A percentile compares a stretch with the other conserved stretches of the same genome.
Evolutionary conservation across 2,329 filamentous ascomycete species (phyloP).

Genomic region (Cytospora piceae): DNA sequence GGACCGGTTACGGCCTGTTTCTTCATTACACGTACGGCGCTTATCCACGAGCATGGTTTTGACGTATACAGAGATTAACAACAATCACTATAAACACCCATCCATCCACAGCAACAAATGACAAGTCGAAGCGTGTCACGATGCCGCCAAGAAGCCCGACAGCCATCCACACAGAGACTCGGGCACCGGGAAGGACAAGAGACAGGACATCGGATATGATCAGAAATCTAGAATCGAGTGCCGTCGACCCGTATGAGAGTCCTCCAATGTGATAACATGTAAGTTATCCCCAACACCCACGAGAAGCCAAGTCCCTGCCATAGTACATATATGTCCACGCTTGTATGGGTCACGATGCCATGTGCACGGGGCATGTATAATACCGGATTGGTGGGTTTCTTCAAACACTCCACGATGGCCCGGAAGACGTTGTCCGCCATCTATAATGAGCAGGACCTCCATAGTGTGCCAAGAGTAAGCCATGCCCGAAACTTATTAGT

Average conservation of each 20-base stretch:
- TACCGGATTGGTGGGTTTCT: conserved; percentile 15
- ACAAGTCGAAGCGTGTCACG: neutral
- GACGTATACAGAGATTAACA: too few species aligned
- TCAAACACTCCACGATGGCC: neutral
- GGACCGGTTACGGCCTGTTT: neutral
- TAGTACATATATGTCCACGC: neutral
- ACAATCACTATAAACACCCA: too few species aligned
- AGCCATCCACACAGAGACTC: neutral
- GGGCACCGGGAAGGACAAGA: neutral
- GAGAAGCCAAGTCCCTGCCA: neutral
- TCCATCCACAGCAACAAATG: neutral
- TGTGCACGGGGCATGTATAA: neutral
- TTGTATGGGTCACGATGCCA: neutral
- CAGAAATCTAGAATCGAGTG: too few species aligned
- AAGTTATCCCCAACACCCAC: too few species aligned
- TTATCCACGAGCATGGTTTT: too few species aligned
- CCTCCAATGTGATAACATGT: neutral
- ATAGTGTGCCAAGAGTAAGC: neutral
- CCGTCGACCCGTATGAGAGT: neutral
- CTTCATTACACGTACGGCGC: too few species aligned
- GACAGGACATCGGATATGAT: too few species aligned
- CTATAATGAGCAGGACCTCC: conserved; percentile 10
- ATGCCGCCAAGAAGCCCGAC: too few species aligned
- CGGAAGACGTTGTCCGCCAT: conserved; percentile 11
- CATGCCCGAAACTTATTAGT: neutral